These are phyloP conservation scores for Galerina sulciceps DNA, from an alignment of 768 basidiomycete species.

Conservation along the genomic window DNA sequence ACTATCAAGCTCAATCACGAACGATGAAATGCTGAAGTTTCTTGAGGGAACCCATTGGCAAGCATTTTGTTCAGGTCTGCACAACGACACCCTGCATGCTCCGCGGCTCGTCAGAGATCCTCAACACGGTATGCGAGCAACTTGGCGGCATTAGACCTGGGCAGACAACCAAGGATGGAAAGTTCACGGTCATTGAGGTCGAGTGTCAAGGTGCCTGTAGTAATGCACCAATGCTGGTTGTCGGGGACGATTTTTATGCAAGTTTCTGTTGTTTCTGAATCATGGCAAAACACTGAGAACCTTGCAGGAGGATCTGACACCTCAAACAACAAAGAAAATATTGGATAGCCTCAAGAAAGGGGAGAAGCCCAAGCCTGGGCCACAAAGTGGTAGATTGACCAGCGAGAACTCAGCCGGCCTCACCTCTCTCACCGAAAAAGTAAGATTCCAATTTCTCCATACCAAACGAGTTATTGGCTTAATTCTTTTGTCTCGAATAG, in stretches of 20 bases:
- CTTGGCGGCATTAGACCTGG: constrained; percentile 86
- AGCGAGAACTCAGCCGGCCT: constrained; percentile 94
- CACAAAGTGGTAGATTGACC: constrained; percentile 84
- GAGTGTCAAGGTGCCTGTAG: constrained; percentile 99
- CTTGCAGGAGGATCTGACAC: constrained; percentile 81
- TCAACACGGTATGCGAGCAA: constrained; percentile 81
- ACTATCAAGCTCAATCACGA: neutral
- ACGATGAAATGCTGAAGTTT: neutral
- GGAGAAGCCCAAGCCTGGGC: constrained; percentile 90
- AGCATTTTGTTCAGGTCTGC: constrained; percentile 96
- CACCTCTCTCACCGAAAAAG: constrained; percentile 79
- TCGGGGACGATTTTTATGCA: constrained; percentile 97
- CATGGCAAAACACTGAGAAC: constrained; percentile 12
- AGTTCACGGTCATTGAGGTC: constrained; percentile 97
- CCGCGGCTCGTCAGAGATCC: constrained; percentile 87
- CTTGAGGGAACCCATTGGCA: constrained; percentile 86
- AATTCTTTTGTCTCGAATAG: constrained; percentile 41
- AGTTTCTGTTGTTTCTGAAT: constrained; percentile 27
- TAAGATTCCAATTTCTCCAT: constrained; percentile 32
- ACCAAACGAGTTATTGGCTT: constrained; percentile 6
- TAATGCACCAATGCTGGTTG: constrained; percentile 96
- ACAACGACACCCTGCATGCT: constrained; percentile 99
- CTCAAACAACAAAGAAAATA: constrained; percentile 77
- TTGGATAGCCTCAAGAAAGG: constrained; percentile 81
- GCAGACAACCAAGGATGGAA: constrained; percentile 92